Evolutionary conservation across 768 basidiomycete species (phyloP), one percentile per base, ranked within the genome.

Genomic region (Amyloporia xantha): DNA sequence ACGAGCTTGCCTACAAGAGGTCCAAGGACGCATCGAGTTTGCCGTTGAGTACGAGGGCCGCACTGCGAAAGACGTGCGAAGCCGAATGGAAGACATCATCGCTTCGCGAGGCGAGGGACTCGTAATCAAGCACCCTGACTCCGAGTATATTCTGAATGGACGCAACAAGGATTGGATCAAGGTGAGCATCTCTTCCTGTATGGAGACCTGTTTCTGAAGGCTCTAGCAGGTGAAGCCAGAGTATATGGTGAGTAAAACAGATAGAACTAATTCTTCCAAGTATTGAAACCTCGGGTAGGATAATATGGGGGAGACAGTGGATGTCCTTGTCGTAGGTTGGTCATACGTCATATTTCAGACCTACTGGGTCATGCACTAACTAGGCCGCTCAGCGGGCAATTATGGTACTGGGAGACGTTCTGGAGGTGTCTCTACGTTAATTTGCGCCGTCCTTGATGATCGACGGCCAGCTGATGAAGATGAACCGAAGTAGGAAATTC

Each of bases 131-230:
- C 85, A 92, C 56, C 84, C 84, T 0, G 68, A 77, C 20, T 79
- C 86, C 0, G 76, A 82, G 52, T 99, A 99, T 65, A 73, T 81
- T 11, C 69, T 96, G 37, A 93, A 94, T 57, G 91, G 89, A 1
- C 74, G 96, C 50, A 91, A 87, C 57, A 78, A 82, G 63, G 86
- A 90, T 58, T 99, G 96, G 95, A 81, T 95, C 59, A 99, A 99
- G 71, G 85, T 84, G 55, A 39, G 65, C 36, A 7, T 23, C 13
- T 27, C 13, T 7, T 10, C 15, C 17, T 19, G 38, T 3, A 5
- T 36, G 17, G 23, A n/a, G 12, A 7, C 15, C 52, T 44, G n/a
- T 37, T n/a, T 23, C 46, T 39, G 10, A 19, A 48, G 12, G 10
- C 35, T 25, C 28, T 13, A 11, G 12, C 43, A 84, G 81, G 85